Conservation (phyloP, 2,329 filamentous ascomycete genomes). For the Teratosphaeria destructans region DNA sequence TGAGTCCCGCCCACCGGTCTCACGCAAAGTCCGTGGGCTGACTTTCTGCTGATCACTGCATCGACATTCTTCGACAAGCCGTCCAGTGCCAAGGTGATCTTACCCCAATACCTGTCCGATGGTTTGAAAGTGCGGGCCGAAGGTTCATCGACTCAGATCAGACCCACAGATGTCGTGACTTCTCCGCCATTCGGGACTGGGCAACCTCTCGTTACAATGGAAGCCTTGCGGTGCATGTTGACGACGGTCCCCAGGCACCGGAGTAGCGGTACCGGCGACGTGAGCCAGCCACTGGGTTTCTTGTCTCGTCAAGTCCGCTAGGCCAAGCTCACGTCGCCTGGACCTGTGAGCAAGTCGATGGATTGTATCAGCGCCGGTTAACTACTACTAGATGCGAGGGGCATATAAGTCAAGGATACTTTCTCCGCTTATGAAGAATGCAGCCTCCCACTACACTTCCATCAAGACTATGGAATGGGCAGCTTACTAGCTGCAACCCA, state of each 20-base stretch:
- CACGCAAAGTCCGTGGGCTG: neutral
- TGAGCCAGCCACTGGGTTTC: neutral
- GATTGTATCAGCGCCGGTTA: too few relatives aligned
- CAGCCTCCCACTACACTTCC: too few relatives aligned
- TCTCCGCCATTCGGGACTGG: conserved; percentile 8
- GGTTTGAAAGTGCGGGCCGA: conserved; percentile 7
- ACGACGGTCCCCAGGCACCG: neutral
- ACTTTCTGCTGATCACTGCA: conserved; percentile 6
- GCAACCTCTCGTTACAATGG: conserved; percentile 6
- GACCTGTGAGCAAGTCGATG: too few relatives aligned
- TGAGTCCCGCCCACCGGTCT: neutral
- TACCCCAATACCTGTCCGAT: conserved; percentile 11
- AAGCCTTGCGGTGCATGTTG: conserved; percentile 3
- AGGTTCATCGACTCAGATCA: conserved; percentile 13
- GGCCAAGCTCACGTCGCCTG: too few relatives aligned
- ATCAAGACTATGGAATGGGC: too few relatives aligned
- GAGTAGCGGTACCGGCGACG: neutral
- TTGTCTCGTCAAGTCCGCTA: too few relatives aligned
- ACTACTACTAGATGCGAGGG: too few relatives aligned
- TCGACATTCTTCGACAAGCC: conserved; percentile 13
- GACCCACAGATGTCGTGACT: conserved; percentile 12
- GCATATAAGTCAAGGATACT: too few relatives aligned
- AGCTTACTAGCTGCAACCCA: too few relatives aligned
- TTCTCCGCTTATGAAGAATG: too few relatives aligned
- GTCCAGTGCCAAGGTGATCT: conserved; percentile 13